Evolutionary conservation across 176 grass and related monocot species (phyloP), one percentile per base, ranked within the genome.

Genomic region (Puya raimondii): DNA sequence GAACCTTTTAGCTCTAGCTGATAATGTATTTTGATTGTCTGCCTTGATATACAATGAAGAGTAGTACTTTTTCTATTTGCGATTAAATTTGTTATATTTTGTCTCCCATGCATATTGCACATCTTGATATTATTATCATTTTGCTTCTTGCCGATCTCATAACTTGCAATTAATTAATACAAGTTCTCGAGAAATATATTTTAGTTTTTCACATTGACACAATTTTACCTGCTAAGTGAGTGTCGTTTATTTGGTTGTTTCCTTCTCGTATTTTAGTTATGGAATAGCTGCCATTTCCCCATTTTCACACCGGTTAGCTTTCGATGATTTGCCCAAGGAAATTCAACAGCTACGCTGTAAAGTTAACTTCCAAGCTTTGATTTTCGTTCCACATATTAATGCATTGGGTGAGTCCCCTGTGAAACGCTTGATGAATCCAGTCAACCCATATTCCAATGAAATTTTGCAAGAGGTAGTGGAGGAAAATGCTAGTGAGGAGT

Each of bases 241-340:
- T 57, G 53, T 57, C 13, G 13, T 57, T 78, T 73, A 66, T 33
- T 52, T 70, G 15, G 57, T 67, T 74, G 77, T 49, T 78, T 48
- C 54, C 78, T 78, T 86, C 13, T n/a, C 81, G 22, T 71, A 23
- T 50, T 58, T 76, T 76, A 97, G 93, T 59, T 90, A 92, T 70
- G 89, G 93, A 6, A 92, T 97, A 81, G 89, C 79, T 64, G 89
- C 86, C 52, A 82, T 97, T 69, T 76, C 89, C 18, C 93, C 93
- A 25, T 90, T 97, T 73, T 97, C 93, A 51, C 93, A 97, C 74
- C 88, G 86, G 52, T 71, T 97, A 71, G 89, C 88, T 74, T 97
- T 92, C 72, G 93, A 97, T 49, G 75, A 85, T 68, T 85, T 97
- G 71, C 77, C 89, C 63, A 74, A 1, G 71, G 74, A 88, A 69